Percentiles rank a stretch among this genome's conserved stretches.
Evolutionary conservation across 495 filamentous ascomycete genomes (phyloP).

Genomic region (Tuber borchii): DNA sequence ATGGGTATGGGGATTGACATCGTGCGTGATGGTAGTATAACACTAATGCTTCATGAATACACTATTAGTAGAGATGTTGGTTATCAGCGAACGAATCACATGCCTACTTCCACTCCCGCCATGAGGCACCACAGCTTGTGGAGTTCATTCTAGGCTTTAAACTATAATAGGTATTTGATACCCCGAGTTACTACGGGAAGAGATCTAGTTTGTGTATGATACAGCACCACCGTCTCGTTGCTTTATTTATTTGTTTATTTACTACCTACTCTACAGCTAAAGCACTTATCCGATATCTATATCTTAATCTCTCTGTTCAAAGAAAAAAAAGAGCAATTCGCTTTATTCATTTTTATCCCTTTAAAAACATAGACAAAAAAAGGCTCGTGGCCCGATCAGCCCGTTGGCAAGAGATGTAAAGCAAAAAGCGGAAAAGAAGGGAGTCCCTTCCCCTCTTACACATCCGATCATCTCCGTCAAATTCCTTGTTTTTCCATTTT

Average conservation of each 20-base stretch:
- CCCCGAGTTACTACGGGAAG: background rate
- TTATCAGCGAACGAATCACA: background rate
- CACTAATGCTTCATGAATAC: no score
- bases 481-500: background rate
- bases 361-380: background rate
- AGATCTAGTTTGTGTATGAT: background rate
- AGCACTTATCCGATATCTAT: background rate
- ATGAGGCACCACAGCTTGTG: background rate
- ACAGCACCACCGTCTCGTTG: background rate
- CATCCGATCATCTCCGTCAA: background rate
- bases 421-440: background rate
- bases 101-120: background rate
- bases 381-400: background rate
- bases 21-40: no score
- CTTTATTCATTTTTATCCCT: background rate
- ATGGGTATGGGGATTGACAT: no score
- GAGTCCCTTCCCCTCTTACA: background rate
- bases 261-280: background rate
- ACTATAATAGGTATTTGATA: background rate
- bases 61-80: background rate
- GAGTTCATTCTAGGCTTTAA: background rate
- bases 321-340: background rate
- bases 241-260: background rate
- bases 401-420: background rate
- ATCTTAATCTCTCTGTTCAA: background rate